These are phyloP conservation scores for Prorocentrum cordatum DNA, from an alignment of 169 alveolate genomes.

Conservation along the genomic window DNA sequence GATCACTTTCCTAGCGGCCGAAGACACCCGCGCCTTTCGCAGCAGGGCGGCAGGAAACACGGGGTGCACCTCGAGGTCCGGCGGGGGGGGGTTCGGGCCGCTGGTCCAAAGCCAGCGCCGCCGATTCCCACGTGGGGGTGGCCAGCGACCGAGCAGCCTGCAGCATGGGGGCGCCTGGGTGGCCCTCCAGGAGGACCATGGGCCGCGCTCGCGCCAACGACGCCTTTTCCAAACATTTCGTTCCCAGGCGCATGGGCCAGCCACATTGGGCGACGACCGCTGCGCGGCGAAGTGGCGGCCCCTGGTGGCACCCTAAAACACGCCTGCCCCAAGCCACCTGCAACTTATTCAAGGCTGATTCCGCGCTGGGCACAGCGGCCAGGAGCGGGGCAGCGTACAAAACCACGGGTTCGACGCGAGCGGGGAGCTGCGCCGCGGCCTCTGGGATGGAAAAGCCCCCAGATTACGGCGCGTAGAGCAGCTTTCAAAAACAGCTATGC, in stretches of 20 bases:
- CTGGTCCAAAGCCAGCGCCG: too few species aligned
- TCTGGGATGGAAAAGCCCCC: background rate
- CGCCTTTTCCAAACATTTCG: too few species aligned
- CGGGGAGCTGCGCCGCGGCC: background rate
- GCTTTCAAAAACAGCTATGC: background rate
- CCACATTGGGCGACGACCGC: background rate
- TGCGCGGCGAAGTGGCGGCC: background rate
- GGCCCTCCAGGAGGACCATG: too few species aligned
- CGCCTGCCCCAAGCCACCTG: constrained; percentile 1
- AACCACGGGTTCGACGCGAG: background rate
- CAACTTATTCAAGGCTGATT: background rate
- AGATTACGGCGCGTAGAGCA: background rate
- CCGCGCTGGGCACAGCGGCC: background rate
- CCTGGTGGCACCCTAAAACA: background rate
- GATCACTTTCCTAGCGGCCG: too few species aligned
- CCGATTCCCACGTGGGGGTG: too few species aligned
- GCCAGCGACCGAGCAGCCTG: too few species aligned
- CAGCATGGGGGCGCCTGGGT: too few species aligned
- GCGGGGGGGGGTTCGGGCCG: too few species aligned
- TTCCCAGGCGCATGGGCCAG: background rate
- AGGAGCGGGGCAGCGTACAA: background rate
- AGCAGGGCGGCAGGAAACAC: too few species aligned
- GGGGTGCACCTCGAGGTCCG: too few species aligned
- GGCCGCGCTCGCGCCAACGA: too few species aligned
- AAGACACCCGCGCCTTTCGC: too few species aligned